phyloP scores from a whole-genome alignment of 169 alveolate genomes.

The Cryptosporidium andersoni region DNA sequence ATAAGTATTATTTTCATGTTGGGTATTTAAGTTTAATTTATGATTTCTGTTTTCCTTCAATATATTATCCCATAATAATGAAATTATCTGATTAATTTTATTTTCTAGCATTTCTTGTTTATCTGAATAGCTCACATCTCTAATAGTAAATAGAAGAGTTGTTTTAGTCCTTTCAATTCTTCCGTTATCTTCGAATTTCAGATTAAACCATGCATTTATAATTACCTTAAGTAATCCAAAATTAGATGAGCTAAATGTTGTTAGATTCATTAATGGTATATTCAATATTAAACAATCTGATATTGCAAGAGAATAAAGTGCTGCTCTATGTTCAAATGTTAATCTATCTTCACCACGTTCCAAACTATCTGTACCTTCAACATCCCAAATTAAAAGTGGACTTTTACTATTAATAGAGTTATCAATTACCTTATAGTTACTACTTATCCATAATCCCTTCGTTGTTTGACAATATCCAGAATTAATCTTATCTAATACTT shows the following conservation, averaged over 20 bases:
- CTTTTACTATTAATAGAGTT: neutral
- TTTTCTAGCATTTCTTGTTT: conserved; percentile 47
- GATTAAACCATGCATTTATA: conserved; percentile 58
- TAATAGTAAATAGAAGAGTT: conserved; percentile 38
- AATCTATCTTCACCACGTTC: conserved; percentile 87
- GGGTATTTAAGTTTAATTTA: conserved; percentile 1
- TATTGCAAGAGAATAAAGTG: conserved; percentile 87
- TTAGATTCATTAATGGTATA: conserved; percentile 79
- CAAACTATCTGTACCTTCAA: conserved; percentile 89
- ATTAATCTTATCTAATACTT: conserved; percentile 83
- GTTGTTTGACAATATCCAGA: conserved; percentile 91
- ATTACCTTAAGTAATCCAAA: conserved; percentile 88
- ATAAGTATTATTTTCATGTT: neutral
- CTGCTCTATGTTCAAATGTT: conserved; percentile 89
- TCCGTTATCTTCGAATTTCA: conserved; percentile 48
- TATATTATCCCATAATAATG: conserved; percentile 42
- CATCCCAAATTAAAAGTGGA: conserved; percentile 85
- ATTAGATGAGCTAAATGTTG: conserved; percentile 87
- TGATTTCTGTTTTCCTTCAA: neutral
- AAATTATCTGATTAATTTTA: conserved; percentile 30
- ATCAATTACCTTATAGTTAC: neutral
- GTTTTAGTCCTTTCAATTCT: conserved; percentile 6
- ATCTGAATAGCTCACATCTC: conserved; percentile 44
- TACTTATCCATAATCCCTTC: conserved; percentile 88
- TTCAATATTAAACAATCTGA: conserved; percentile 88